Percentiles rank a stretch among this genome's conserved stretches.
phyloP scores from a whole-genome alignment of 2,329 filamentous ascomycete species.

The Sarocladiaceae sp. region DNA sequence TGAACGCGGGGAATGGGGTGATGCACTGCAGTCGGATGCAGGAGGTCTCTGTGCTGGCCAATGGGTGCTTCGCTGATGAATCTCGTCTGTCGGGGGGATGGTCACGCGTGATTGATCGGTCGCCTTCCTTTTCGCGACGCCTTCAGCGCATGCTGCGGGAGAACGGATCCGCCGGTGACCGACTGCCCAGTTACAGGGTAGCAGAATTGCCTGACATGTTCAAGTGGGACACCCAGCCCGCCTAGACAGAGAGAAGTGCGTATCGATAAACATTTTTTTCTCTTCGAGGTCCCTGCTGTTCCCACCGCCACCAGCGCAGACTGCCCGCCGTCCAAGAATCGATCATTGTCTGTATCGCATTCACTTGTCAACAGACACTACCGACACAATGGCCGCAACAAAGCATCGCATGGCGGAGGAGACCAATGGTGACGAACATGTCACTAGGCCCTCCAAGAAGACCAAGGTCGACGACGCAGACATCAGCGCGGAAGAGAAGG shows the following conservation, averaged over 20 bases:
- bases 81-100: background rate
- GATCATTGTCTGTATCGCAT: background rate
- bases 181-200: background rate
- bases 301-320: conserved; percentile 7
- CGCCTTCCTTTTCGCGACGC: background rate
- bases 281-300: background rate
- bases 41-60: conserved; percentile 5
- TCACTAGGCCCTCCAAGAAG: conserved; percentile 31
- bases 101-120: background rate
- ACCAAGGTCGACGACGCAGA: conserved; percentile 26
- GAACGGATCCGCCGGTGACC: conserved; percentile 5
- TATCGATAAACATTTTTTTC: conserved; percentile 10
- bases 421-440: conserved; percentile 16
- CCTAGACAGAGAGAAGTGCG: background rate
- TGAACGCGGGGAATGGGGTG: conserved; percentile 4
- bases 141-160: background rate
- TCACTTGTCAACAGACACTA: background rate
- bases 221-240: too few species aligned
- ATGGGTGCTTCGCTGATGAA: conserved; percentile 4
- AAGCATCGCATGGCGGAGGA: conserved; percentile 33
- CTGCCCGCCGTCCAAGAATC: background rate
- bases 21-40: conserved; percentile 1
- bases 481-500: conserved; percentile 20
- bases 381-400: conserved; percentile 30
- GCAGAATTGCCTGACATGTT: background rate